A percentile compares a stretch with the other conserved stretches of the same genome.
Conservation (phyloP, 129 eudicot species). For the Artemisia argyi region DNA sequence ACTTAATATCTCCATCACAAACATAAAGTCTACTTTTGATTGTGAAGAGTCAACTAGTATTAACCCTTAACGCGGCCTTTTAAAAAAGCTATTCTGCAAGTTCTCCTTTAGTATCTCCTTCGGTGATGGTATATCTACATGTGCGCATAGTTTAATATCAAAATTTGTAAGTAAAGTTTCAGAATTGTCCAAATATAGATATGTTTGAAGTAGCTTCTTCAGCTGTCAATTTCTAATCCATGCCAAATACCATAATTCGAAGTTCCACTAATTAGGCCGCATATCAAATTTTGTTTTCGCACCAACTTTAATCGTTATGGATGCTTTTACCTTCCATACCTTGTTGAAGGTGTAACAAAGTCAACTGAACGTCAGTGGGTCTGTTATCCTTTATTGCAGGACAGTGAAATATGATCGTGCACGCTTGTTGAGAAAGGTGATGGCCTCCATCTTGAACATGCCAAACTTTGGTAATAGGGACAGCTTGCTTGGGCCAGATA, state of each 20-base stretch:
- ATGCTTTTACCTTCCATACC: slow-evolving; percentile 7
- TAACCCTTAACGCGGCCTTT: not conserved
- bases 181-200: not conserved
- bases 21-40: not conserved
- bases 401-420: slow-evolving; percentile 78
- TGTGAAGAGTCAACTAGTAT: not conserved
- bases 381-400: slow-evolving; percentile 37
- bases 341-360: slow-evolving; percentile 16
- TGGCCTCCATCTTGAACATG: slow-evolving; percentile 93
- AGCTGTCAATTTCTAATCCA: slow-evolving; percentile 1
- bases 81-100: not conserved
- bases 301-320: not conserved
- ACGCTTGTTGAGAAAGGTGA: slow-evolving; percentile 80
- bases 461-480: slow-evolving; percentile 90
- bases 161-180: not conserved
- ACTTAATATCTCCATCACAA: not conserved
- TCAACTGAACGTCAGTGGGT: not conserved
- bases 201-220: not conserved
- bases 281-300: not conserved
- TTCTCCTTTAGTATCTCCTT: not conserved
- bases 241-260: slow-evolving; percentile 3
- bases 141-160: not conserved
- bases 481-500: slow-evolving; percentile 96
- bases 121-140: not conserved
- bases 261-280: not conserved